Base-by-base conservation (phyloP, 176 grass and related monocot genomes). In the Puccinellia tenuiflora region DNA sequence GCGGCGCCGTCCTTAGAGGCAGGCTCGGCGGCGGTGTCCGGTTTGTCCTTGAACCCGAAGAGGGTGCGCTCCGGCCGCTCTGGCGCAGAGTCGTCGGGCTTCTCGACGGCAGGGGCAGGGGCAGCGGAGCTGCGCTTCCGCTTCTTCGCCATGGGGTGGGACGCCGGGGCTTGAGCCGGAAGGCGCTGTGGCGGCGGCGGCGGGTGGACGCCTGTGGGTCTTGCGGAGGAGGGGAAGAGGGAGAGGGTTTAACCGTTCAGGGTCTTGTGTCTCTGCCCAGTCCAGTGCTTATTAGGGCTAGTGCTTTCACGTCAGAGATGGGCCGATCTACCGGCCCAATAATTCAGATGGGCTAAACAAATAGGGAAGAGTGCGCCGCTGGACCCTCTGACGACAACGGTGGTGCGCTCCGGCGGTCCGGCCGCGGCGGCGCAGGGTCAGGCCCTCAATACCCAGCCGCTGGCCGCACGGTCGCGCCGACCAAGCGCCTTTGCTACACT, bases 101-200 rank as follows among this genome's bases (percentile, higher is more conserved):
- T 90, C 61, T 83, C 75, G 6, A 61, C 31, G 0, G 46, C 68
- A 6, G 55, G 20, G 5, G 75, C 76, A 26, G 77, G 10, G 0
- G 56, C 70, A 1, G 45, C 79, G 61, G 83, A 64, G 42, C 75
- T 60, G 68, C 88, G 87, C 91, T 97, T 97, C 73, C 91, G 70
- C 87, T 97, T 93, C 91, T 90, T 97, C 47, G 86, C 91, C 94
- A 93, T 97, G 77, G 71, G 42, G 69, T 10, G 14, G 14, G 40
- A 43, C 39, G 68, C 22, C 5, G 74, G 30, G 47, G 7, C 28
- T 57, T 2, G 77, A 16, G 43, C 48, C 37, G 29, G 18, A 10
- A 18, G 60, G 69, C 31, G 42, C 17, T 21, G 60, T 12, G 26
- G 86, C 18, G 31, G 40, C 34, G 33, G 45, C 16, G 17, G 15